Evolutionary conservation across 192 early-diverging fungal genomes (phyloP).

Genomic region (Coemansia sp.): DNA sequence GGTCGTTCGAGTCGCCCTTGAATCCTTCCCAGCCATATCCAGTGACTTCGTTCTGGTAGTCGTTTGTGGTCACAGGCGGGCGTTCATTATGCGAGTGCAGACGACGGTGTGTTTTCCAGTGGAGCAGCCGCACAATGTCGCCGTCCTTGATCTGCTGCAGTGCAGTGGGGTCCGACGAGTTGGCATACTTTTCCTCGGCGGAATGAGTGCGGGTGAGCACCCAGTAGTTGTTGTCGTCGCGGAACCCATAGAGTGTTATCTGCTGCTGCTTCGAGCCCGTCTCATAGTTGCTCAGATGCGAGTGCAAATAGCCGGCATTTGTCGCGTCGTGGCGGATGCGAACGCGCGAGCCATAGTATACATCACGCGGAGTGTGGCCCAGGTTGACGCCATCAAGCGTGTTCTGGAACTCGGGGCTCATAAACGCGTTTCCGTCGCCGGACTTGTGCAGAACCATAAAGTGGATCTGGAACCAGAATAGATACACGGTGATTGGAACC

Average conservation of each 20-base stretch:
- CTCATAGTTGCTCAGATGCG: constrained; percentile 65
- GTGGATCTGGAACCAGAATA: constrained; percentile 86
- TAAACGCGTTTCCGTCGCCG: constrained; percentile 92
- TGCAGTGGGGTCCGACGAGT: constrained; percentile 38
- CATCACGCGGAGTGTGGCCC: constrained; percentile 49
- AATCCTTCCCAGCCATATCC: constrained; percentile 72
- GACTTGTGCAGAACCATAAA: constrained; percentile 73
- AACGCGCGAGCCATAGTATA: constrained; percentile 53
- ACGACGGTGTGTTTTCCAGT: constrained; percentile 59
- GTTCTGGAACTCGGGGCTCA: constrained; percentile 87
- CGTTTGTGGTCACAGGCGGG: constrained; percentile 65
- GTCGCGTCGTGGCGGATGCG: constrained; percentile 53
- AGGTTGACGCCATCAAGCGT: constrained; percentile 66
- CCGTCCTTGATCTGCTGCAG: constrained; percentile 61
- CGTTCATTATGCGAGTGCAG: constrained; percentile 75
- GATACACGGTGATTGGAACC: constrained; percentile 76
- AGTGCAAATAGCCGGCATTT: constrained; percentile 55
- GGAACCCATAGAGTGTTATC: constrained; percentile 75
- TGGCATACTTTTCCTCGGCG: constrained; percentile 22
- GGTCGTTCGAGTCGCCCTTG: constrained; percentile 88
- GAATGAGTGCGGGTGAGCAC: constrained; percentile 47
- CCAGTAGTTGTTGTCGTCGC: constrained; percentile 89
- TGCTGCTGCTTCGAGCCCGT: constrained; percentile 77
- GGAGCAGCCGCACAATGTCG: constrained; percentile 76
- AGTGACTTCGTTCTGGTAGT: constrained; percentile 75